Evolutionary conservation across 305 asterid genomes (phyloP).

Genomic region (Fraxinus albicans): DNA sequence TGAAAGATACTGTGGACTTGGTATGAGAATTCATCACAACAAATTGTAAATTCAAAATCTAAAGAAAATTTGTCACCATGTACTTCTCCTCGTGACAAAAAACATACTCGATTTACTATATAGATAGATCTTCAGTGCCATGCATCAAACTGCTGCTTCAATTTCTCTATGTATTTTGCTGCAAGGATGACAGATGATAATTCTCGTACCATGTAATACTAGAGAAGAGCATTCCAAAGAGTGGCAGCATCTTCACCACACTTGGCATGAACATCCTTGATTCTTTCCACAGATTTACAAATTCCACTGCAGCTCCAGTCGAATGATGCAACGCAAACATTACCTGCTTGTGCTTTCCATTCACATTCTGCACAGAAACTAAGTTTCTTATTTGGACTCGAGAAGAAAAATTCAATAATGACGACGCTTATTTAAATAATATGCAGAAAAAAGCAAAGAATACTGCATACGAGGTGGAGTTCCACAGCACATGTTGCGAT

Average conservation of each 20-base stretch:
- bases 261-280: conserved; percentile 48
- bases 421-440: background rate
- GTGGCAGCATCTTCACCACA: conserved; percentile 53
- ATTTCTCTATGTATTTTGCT: background rate
- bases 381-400: background rate
- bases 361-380: conserved; percentile 45
- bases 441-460: background rate
- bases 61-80: background rate
- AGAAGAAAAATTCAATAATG: background rate
- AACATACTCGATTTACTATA: background rate
- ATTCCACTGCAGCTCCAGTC: conserved; percentile 75
- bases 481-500: conserved; percentile 45
- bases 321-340: conserved; percentile 49
- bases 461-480: conserved; percentile 35
- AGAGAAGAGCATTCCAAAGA: conserved; percentile 49
- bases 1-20: background rate
- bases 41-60: background rate
- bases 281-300: conserved; percentile 58
- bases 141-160: background rate
- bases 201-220: background rate
- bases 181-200: background rate
- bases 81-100: background rate
- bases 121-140: background rate
- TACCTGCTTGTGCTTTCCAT: conserved; percentile 52
- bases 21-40: background rate